These are phyloP conservation scores for Geotrichum australiense DNA, from an alignment of 1,139 yeast species.

Conservation along the genomic window DNA sequence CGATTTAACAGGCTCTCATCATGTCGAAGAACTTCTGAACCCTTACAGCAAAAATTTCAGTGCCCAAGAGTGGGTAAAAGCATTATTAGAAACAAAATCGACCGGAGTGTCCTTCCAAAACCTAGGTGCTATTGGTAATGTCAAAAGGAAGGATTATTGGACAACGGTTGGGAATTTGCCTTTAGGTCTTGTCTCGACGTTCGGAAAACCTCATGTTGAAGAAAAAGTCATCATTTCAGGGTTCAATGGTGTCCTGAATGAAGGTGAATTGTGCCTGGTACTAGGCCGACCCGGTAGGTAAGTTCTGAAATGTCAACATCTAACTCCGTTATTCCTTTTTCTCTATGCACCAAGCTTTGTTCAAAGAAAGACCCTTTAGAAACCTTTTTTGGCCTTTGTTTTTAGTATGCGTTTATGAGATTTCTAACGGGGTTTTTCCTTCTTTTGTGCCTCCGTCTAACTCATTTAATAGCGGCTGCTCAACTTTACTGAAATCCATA, in stretches of 20 bases:
- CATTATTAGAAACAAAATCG: conserved; percentile 50
- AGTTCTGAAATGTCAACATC: conserved; percentile 11
- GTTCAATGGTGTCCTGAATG: conserved; percentile 59
- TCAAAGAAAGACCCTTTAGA: too few relatives aligned
- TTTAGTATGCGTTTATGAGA: too few relatives aligned
- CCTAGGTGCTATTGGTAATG: conserved; percentile 61
- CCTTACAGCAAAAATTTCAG: conserved; percentile 48
- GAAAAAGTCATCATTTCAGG: conserved; percentile 53
- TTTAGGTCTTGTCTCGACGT: conserved; percentile 42
- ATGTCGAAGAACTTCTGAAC: too few relatives aligned
- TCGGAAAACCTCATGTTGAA: conserved; percentile 33
- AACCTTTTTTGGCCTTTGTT: too few relatives aligned
- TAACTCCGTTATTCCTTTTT: too few relatives aligned
- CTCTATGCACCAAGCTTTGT: conserved; percentile 68
- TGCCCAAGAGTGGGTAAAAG: conserved; percentile 62
- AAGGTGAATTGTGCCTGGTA: conserved; percentile 71
- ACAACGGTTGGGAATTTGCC: conserved; percentile 48
- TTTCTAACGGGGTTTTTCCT: too few relatives aligned
- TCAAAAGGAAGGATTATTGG: conserved; percentile 69
- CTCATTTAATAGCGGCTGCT: conserved; percentile 64
- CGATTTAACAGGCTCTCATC: conserved; percentile 38
- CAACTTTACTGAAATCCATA: conserved; percentile 65
- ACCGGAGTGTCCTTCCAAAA: conserved; percentile 61
- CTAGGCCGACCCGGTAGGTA: conserved; percentile 64
- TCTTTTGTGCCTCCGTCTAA: too few relatives aligned